Base-by-base conservation (phyloP, 1,284 basidiomycete genomes). In the Malassezia sympodialis region DNA sequence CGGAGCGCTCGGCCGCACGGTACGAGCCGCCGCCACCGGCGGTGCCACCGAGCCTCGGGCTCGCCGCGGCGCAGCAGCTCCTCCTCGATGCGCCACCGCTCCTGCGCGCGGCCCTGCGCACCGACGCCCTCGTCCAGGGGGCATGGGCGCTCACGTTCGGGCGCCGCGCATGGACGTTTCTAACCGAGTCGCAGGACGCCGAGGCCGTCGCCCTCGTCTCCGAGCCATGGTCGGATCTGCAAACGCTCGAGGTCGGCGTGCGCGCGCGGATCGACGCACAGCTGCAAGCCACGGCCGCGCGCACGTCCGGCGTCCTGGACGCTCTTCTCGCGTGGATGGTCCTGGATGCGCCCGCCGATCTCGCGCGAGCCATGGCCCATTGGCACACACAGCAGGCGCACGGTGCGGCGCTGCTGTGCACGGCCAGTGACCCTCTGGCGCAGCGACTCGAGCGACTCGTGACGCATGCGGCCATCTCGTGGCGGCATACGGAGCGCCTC, bases 131-230 rank as follows among this genome's bases (percentile, higher is more conserved):
- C 4, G 30, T 56, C 3, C 42, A 40, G 5, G 48, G 47, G 5
- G 53, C 48, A 4, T 56, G 53, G 53, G 31, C 48, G 48, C 31
- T 50, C 5, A 15, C 24, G 24, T 50, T 41, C 21, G 48, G 37
- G 5, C 23, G 8, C 8, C 26, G 23, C 21, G 39, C 48, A 10
- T 31, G 19, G 15, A 8, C 15, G 15, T 50, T 35, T 35, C 26
- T 50, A 15, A 14, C 37, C n/a, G 12, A n/a, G 23, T 10, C 23
- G 27, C 26, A 27, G 28, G 27, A 34, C 23, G 19, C 19, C 11
- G 1, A 23, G 17, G 39, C 26, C n/a, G n/a, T n/a, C n/a, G 23
- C 19, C 23, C 21, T 10, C 10, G 23, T 35, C 23, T 2, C 24
- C n/a, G 31, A 35, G 32, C 21, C 34, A 24, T 49, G 34, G 34